phyloP scores from a whole-genome alignment of 805 yeast species.

The Wickerhamomyces rabaulensis region DNA sequence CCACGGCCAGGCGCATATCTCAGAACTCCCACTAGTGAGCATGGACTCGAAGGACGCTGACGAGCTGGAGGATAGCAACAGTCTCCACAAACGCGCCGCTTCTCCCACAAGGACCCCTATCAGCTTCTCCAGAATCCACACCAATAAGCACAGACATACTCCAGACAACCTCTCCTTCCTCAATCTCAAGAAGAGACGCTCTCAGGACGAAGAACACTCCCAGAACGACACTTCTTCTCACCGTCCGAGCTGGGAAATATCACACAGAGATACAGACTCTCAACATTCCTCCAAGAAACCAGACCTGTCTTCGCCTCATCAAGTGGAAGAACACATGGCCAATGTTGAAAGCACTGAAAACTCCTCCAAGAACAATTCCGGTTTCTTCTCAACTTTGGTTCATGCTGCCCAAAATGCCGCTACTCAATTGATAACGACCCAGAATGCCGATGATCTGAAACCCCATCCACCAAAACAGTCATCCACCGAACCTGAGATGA shows the following conservation, averaged over 20 bases:
- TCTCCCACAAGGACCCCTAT: background rate
- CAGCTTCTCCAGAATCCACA: background rate
- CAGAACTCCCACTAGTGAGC: background rate
- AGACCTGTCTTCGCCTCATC: background rate
- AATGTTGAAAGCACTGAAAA: slow-evolving; percentile 4
- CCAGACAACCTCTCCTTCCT: background rate
- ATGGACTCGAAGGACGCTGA: background rate
- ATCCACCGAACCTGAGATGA: background rate
- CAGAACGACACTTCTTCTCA: background rate
- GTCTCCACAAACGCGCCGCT: background rate
- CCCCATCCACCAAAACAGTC: slow-evolving; percentile 5
- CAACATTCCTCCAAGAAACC: background rate
- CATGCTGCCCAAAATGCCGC: slow-evolving; percentile 43
- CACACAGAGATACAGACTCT: background rate
- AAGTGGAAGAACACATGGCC: slow-evolving; percentile 13
- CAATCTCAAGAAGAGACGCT: background rate
- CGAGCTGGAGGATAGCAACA: background rate
- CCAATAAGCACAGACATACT: background rate
- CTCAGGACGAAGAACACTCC: background rate
- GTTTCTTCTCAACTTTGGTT: slow-evolving; percentile 37
- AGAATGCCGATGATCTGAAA: slow-evolving; percentile 2
- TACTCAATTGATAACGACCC: background rate
- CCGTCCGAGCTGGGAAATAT: background rate
- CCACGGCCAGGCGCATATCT: background rate
- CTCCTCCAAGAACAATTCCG: slow-evolving; percentile 25